Evolutionary conservation across 352 stramenopile species (phyloP).

Genomic region (Pythium brachiatum): DNA sequence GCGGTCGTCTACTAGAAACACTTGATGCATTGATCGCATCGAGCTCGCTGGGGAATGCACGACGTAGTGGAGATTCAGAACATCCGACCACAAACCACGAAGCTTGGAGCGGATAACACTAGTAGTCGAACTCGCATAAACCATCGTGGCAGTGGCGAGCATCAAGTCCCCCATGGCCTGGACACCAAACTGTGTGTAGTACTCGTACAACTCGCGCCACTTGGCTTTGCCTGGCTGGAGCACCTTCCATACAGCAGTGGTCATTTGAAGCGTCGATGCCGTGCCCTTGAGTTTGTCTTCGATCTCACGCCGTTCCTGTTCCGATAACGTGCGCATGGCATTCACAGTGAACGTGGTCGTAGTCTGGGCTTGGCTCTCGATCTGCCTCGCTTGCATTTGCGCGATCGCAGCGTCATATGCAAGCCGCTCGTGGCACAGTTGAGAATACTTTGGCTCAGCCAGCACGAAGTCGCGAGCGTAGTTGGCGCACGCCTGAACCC

Average conservation of each 20-base stretch:
- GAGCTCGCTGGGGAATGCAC: constrained; percentile 32
- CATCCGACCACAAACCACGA: constrained; percentile 36
- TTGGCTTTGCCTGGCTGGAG: constrained; percentile 38
- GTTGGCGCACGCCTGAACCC: constrained; percentile 49
- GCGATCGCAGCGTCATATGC: constrained; percentile 37
- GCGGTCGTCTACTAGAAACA: constrained; percentile 37
- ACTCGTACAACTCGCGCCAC: constrained; percentile 41
- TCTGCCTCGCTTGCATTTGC: constrained; percentile 30
- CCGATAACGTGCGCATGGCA: constrained; percentile 39
- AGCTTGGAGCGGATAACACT: constrained; percentile 22
- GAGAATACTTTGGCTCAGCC: constrained; percentile 48
- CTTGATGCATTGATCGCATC: constrained; percentile 11
- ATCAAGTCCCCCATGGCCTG: constrained; percentile 62
- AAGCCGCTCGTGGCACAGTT: constrained; percentile 48
- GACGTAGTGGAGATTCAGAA: constrained; percentile 31
- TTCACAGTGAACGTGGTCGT: constrained; percentile 34
- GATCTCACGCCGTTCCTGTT: constrained; percentile 46
- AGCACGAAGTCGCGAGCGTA: constrained; percentile 54
- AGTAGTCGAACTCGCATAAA: constrained; percentile 40
- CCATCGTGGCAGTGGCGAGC: constrained; percentile 48
- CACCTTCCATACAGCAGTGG: constrained; percentile 51
- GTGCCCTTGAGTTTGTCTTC: constrained; percentile 55
- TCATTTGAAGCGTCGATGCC: constrained; percentile 52
- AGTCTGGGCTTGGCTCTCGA: constrained; percentile 40
- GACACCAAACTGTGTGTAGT: constrained; percentile 36